Base-by-base conservation (phyloP, 805 yeast species). In the Candida hungchunana region DNA sequence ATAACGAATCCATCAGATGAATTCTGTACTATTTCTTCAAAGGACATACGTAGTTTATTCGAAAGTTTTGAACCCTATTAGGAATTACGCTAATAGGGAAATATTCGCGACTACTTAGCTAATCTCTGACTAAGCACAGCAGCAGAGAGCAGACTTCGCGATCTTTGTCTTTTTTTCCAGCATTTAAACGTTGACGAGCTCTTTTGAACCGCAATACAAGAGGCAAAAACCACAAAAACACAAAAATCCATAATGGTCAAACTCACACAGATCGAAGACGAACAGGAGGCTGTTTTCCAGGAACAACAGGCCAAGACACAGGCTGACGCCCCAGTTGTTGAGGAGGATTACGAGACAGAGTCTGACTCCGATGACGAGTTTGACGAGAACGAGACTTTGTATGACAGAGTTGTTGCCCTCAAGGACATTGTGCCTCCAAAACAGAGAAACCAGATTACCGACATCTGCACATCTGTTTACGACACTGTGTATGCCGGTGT, bases 391-490 rank as follows among this genome's bases (percentile, higher is more conserved):
- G 99, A 93, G 70, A 80, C 96, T 21, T 48, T 93, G 13, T 63
- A 70, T 42, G 97, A 93, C 53, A 83, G 99, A 75, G 62, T 93
- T 46, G 76, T 77, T 44, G 98, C 99, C 33, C 75, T 93, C 54
- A 87, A 81, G 63, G 97, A 93, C 59, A 84, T 90, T 36, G 69
- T 93, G 34, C 86, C 97, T 31, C 97, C 97, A 50, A 73, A 74
- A 50, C 88, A 84, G 61, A 82, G 97, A 68, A 64, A 70, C 32
- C 53, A 55, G 35, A 47, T 82, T 35, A 39, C 60, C 18, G 43
- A 51, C 24, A 31, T 65, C 18, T 52, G 58, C 42, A 42, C 55
- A 26, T 31, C 61, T 18, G 51, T 64, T 13, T 50, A 62, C 42
- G 59, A 68, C 28, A 62, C 75, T 26, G 51, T 77, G 25, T 62